Evolutionary conservation across 495 filamentous ascomycete genomes (phyloP).

Genomic region (Penicillium taxi): DNA sequence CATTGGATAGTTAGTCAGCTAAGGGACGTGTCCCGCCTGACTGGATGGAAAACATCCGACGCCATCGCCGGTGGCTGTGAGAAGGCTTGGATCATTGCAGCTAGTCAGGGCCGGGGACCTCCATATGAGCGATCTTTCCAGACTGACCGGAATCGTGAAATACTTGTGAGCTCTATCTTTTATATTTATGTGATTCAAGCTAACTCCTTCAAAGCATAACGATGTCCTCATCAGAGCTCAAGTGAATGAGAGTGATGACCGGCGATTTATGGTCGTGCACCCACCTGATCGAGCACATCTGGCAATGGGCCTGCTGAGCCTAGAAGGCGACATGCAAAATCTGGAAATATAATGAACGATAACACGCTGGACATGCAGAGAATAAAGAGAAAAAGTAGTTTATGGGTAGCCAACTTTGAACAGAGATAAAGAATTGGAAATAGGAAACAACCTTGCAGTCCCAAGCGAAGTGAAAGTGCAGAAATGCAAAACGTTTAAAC

Average conservation of each 20-base stretch:
- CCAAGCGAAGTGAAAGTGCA: no score
- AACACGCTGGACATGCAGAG: slow-evolving; percentile 7
- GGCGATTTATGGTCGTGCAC: slow-evolving; percentile 43
- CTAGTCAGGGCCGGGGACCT: slow-evolving; percentile 64
- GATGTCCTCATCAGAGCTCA: slow-evolving; percentile 13
- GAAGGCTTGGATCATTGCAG: slow-evolving; percentile 66
- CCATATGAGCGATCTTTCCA: slow-evolving; percentile 51
- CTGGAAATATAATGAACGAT: slow-evolving; percentile 33
- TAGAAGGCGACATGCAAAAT: slow-evolving; percentile 48
- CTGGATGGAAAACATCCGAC: slow-evolving; percentile 76
- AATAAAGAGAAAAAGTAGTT: no score
- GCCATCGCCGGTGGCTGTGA: slow-evolving; percentile 80
- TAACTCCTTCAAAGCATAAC: slow-evolving; percentile 5
- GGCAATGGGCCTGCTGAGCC: slow-evolving; percentile 53
- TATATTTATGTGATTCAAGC: neutral
- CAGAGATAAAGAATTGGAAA: no score
- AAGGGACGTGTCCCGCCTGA: slow-evolving; percentile 65
- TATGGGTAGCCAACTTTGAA: no score
- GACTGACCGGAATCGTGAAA: slow-evolving; percentile 9
- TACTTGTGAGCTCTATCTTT: slow-evolving; percentile 10
- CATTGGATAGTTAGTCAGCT: slow-evolving; percentile 67
- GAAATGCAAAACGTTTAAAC: slow-evolving; percentile 1
- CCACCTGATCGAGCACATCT: slow-evolving; percentile 38
- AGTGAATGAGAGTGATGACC: slow-evolving; percentile 26
- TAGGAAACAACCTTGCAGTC: no score